Evolutionary conservation across 805 yeast genomes (phyloP), one percentile per base, ranked within the genome.

Genomic region (Candida hispaniensis): DNA sequence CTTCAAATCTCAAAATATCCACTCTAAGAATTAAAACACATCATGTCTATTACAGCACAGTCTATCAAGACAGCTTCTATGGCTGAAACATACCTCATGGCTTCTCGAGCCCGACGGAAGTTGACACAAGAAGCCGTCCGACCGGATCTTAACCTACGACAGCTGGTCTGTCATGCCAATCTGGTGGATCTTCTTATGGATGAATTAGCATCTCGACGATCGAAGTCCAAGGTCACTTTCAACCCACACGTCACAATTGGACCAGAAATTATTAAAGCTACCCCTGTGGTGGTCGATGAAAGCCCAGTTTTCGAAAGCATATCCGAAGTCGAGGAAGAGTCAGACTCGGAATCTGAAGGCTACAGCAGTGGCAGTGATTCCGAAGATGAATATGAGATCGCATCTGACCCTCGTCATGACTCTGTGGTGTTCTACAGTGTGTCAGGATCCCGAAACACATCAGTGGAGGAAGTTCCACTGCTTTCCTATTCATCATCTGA

Each of bases 141-240:
- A 43, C 66, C 67, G 9, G 76, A 73, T 46, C 67, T 75, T 18
- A 59, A 71, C 36, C 61, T 77, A 33, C 62, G 79, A 30, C 58
- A 62, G 33, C 61, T 77, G 23, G 81, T 77, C 3, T 65, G 73
- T 24, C 85, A 78, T 54, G 83, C 85, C 13, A 78, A 77, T 52
- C 58, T 78, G 60, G 63, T 77, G 43, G 85, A 78, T 49, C 64
- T 61, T 42, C 51, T 77, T 34, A 73, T 78, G 69, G 80, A 71
- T 34, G 33, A 45, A 13, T 44, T 50, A 18, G 26, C 39, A 13
- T 23, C 4, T 49, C 56, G 36, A 32, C 36, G 36, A 12, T 17
- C 28, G 17, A 16, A 18, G 22, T 17, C 23, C 36, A 32, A 32
- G 36, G 36, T 14, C 16, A 22, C n/a, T n/a, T n/a, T n/a, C n/a